Conservation (phyloP, 2,329 filamentous ascomycete genomes). For the Neonectria faginata region DNA sequence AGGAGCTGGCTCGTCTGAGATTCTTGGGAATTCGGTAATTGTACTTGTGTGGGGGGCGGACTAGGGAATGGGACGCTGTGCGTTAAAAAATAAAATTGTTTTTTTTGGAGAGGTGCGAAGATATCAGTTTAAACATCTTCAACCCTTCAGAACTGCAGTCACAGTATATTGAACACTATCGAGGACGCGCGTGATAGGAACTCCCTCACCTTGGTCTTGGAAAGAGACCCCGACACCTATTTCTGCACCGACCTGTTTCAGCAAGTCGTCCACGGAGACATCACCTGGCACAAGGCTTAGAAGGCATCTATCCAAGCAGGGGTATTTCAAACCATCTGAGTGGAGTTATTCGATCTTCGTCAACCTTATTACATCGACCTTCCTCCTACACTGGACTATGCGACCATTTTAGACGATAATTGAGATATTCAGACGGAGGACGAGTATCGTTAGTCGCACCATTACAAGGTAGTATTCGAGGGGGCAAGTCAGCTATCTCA, state of each 20-base stretch:
- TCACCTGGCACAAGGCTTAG: background rate
- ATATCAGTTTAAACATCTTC: too few relatives aligned
- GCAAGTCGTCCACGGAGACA: background rate
- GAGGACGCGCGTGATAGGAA: too few relatives aligned
- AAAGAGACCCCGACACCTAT: background rate
- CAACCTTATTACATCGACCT: background rate
- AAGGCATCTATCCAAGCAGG: background rate
- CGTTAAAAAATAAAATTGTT: too few relatives aligned
- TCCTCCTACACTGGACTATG: background rate
- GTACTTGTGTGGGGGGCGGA: too few relatives aligned
- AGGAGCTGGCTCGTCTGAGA: too few relatives aligned
- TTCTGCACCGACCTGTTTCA: constrained; percentile 24
- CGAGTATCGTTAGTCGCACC: background rate
- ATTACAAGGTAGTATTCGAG: background rate
- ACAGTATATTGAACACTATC: too few relatives aligned
- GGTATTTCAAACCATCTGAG: background rate
- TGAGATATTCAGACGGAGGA: background rate
- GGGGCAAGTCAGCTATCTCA: background rate
- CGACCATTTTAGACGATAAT: background rate
- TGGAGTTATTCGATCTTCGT: background rate
- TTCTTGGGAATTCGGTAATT: too few relatives aligned
- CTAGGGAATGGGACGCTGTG: too few relatives aligned
- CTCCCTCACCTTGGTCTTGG: constrained; percentile 8
- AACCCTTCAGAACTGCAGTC: too few relatives aligned
- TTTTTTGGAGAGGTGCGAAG: too few relatives aligned